These are phyloP conservation scores for Phytophthora brassicae DNA, from an alignment of 352 stramenopile species.

Conservation along the genomic window DNA sequence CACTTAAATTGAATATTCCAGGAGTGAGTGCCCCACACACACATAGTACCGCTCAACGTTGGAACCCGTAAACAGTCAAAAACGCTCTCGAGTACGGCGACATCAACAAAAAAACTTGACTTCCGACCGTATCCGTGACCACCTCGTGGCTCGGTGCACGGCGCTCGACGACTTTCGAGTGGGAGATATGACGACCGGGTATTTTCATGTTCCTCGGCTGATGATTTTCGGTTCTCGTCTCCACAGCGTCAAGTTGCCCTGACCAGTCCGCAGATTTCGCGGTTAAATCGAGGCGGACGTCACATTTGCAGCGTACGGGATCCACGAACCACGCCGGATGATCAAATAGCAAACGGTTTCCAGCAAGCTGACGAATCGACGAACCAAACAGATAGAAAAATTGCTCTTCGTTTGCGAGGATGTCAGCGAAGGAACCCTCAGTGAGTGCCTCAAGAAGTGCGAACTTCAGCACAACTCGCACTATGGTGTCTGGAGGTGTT, in stretches of 20 bases:
- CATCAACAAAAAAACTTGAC: slow-evolving; percentile 11
- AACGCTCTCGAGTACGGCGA: slow-evolving; percentile 12
- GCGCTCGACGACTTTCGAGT: slow-evolving; percentile 18
- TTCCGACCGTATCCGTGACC: slow-evolving; percentile 29
- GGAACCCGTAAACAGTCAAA: slow-evolving; percentile 25
- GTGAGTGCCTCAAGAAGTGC: too few species aligned
- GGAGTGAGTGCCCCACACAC: too few species aligned
- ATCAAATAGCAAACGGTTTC: slow-evolving; percentile 23
- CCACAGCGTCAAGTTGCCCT: too few species aligned
- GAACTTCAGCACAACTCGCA: too few species aligned
- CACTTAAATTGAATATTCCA: too few species aligned
- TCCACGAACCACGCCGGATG: slow-evolving; percentile 12
- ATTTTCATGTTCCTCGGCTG: too few species aligned
- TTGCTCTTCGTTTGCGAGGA: too few species aligned
- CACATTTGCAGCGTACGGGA: slow-evolving; percentile 17
- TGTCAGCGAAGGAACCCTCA: too few species aligned
- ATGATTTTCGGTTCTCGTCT: slow-evolving; percentile 17
- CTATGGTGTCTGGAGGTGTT: too few species aligned
- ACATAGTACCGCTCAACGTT: slow-evolving; percentile 12
- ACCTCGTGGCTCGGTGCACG: slow-evolving; percentile 30
- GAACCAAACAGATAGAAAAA: too few species aligned
- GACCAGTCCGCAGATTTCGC: slow-evolving; percentile 26
- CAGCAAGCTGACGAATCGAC: too few species aligned
- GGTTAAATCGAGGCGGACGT: slow-evolving; percentile 28
- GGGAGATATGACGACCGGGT: slow-evolving; percentile 13